phyloP scores from a whole-genome alignment of 176 grass and related monocot species.

The Chloris gayana region DNA sequence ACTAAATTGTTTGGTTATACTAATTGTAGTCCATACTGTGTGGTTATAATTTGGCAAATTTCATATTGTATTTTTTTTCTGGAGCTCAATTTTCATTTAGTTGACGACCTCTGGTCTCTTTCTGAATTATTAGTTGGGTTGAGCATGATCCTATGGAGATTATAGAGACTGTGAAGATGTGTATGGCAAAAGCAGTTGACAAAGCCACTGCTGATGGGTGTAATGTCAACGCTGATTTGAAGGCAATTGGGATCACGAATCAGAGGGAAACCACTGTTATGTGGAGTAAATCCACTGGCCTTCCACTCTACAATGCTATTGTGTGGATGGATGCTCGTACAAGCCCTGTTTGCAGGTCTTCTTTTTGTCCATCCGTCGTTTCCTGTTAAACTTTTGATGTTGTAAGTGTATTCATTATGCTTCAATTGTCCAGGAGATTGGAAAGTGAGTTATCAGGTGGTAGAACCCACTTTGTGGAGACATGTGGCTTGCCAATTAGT shows the following conservation, averaged over 20 bases:
- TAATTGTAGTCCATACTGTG: not conserved
- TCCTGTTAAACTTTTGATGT: not conserved
- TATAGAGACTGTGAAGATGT: slow-evolving; percentile 66
- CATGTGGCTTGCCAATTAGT: slow-evolving; percentile 82
- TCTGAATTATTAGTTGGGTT: slow-evolving; percentile 70
- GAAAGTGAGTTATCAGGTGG: slow-evolving; percentile 76
- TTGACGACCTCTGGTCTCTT: slow-evolving; percentile 4
- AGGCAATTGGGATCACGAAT: slow-evolving; percentile 86
- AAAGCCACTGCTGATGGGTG: slow-evolving; percentile 59
- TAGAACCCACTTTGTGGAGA: slow-evolving; percentile 75
- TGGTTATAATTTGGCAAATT: not conserved
- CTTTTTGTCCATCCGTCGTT: not conserved
- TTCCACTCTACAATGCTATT: slow-evolving; percentile 87
- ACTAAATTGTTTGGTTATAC: not conserved
- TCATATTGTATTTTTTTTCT: not conserved
- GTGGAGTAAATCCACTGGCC: slow-evolving; percentile 93
- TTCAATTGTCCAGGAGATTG: slow-evolving; percentile 60
- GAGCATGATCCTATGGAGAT: slow-evolving; percentile 98
- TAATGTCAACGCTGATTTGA: slow-evolving; percentile 63
- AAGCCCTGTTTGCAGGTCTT: slow-evolving; percentile 75
- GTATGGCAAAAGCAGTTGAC: slow-evolving; percentile 61
- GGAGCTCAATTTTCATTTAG: not conserved
- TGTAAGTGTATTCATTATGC: not conserved
- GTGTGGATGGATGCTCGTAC: slow-evolving; percentile 99
- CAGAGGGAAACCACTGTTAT: slow-evolving; percentile 92